Evolutionary conservation across 805 yeast genomes (phyloP).

Genomic region (Suhomyces prunicola): DNA sequence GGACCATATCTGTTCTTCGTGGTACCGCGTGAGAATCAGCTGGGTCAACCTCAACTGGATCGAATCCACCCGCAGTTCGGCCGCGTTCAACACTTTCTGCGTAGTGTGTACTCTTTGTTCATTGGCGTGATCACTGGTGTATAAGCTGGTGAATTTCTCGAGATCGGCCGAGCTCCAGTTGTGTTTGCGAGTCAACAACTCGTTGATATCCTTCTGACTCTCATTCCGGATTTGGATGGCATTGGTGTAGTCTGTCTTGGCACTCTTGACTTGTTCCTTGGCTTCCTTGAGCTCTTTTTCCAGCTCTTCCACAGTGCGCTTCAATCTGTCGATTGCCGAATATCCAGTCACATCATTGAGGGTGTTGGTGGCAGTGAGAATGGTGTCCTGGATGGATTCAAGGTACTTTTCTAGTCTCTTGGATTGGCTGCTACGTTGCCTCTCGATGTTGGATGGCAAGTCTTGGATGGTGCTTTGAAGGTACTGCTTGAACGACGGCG

Average conservation of each 20-base stretch:
- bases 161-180: slow-evolving; percentile 78
- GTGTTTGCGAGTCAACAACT: slow-evolving; percentile 77
- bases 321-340: slow-evolving; percentile 69
- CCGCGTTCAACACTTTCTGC: slow-evolving; percentile 43
- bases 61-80: slow-evolving; percentile 66
- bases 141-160: slow-evolving; percentile 78
- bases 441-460: slow-evolving; percentile 47
- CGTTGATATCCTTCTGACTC: slow-evolving; percentile 85
- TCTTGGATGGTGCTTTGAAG: slow-evolving; percentile 24
- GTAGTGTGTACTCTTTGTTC: slow-evolving; percentile 57
- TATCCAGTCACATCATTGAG: slow-evolving; percentile 93
- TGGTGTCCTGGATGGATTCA: slow-evolving; percentile 54
- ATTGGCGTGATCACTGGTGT: slow-evolving; percentile 75
- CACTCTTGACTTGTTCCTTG: slow-evolving; percentile 44
- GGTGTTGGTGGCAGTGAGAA: slow-evolving; percentile 59
- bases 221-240: slow-evolving; percentile 63
- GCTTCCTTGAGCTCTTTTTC: slow-evolving; percentile 52
- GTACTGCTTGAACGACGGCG: slow-evolving; percentile 2
- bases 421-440: slow-evolving; percentile 31
- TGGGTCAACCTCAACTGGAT: slow-evolving; percentile 66
- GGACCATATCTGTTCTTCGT: slow-evolving; percentile 97
- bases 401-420: slow-evolving; percentile 47
- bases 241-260: slow-evolving; percentile 51
- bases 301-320: slow-evolving; percentile 52
- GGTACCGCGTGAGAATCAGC: slow-evolving; percentile 82